These are phyloP conservation scores for Penicillium turbatum DNA, from an alignment of 495 filamentous ascomycete genomes.

Conservation along the genomic window DNA sequence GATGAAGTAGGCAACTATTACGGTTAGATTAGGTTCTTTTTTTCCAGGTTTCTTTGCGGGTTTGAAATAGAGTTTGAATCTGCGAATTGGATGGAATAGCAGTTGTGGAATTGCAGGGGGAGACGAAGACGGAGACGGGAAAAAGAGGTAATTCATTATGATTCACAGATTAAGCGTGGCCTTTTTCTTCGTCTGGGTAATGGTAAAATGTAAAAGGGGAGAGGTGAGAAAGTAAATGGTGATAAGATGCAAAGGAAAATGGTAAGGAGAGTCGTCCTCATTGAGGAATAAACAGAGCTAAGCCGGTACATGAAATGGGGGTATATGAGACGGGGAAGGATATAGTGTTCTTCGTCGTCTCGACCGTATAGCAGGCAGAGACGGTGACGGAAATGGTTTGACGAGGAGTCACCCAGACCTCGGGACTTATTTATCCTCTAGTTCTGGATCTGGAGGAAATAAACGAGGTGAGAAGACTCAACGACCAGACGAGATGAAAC, in stretches of 20 bases:
- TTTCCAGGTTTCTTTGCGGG: neutral
- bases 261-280: conserved; percentile 1
- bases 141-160: neutral
- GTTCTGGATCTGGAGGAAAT: neutral
- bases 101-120: neutral
- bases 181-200: neutral
- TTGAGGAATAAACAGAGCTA: neutral
- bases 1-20: conserved; percentile 36
- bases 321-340: neutral
- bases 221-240: conserved; percentile 3
- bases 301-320: neutral
- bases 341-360: neutral
- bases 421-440: neutral
- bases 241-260: conserved; percentile 5
- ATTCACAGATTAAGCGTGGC: conserved; percentile 2
- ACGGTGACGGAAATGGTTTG: neutral
- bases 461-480: neutral
- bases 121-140: neutral
- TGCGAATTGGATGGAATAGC: conserved; percentile 5
- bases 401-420: neutral
- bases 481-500: neutral
- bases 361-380: neutral
- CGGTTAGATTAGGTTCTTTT: conserved; percentile 15
- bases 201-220: neutral
- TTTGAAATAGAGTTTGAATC: neutral